phyloP scores from a whole-genome alignment of 2,329 filamentous ascomycete genomes.

The Trichoderma gracile region DNA sequence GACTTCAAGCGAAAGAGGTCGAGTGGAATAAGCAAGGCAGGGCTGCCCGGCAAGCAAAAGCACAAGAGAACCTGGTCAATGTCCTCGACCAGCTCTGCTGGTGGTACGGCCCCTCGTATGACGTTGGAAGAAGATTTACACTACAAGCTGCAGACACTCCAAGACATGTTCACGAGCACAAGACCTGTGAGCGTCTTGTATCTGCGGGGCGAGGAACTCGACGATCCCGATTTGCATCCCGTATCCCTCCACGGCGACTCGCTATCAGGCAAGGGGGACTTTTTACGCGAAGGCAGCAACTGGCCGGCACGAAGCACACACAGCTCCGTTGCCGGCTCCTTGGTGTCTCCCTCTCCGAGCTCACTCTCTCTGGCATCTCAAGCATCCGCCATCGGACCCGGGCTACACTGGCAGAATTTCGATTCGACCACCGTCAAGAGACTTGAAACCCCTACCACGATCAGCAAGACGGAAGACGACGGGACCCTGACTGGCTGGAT shows the following conservation, averaged over 20 bases:
- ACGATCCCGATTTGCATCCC: slow-evolving; percentile 78
- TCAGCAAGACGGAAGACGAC: slow-evolving; percentile 58
- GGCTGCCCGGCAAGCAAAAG: slow-evolving; percentile 76
- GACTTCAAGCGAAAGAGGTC: slow-evolving; percentile 66
- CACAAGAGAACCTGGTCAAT: slow-evolving; percentile 96
- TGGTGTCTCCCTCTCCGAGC: slow-evolving; percentile 67
- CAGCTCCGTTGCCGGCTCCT: slow-evolving; percentile 60
- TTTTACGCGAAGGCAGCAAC: slow-evolving; percentile 47
- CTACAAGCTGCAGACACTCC: slow-evolving; percentile 72
- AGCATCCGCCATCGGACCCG: slow-evolving; percentile 45
- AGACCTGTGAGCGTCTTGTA: slow-evolving; percentile 76
- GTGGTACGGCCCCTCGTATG: slow-evolving; percentile 46
- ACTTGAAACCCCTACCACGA: slow-evolving; percentile 55
- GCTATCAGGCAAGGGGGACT: slow-evolving; percentile 57
- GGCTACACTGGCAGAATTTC: slow-evolving; percentile 58
- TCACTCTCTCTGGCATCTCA: slow-evolving; percentile 64
- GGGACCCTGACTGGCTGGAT: slow-evolving; percentile 79
- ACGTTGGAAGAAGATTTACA: slow-evolving; percentile 74
- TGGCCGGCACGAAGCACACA: slow-evolving; percentile 57
- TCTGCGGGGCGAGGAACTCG: slow-evolving; percentile 71
- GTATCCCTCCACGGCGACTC: slow-evolving; percentile 71
- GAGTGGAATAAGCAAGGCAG: slow-evolving; percentile 49
- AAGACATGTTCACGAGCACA: slow-evolving; percentile 88
- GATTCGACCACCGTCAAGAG: slow-evolving; percentile 52
- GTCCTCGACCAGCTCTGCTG: slow-evolving; percentile 71